Evolutionary conservation across 805 yeast genomes (phyloP), one percentile per base, ranked within the genome.

Genomic region (Yamadazyma kitorensis): DNA sequence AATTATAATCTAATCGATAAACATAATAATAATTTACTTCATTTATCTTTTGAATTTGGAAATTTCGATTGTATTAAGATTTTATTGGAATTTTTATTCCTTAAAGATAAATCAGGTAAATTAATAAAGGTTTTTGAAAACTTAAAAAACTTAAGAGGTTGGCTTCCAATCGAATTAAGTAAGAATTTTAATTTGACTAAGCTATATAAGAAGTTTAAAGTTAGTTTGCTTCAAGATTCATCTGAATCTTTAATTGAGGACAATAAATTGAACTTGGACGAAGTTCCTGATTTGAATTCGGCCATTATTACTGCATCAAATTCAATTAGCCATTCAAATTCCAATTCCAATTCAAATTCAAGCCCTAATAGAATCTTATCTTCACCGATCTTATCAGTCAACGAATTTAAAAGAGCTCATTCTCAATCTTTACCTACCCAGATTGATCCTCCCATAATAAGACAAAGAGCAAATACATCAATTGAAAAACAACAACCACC

Each of bases 1-100:
- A 57, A 63, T 30, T 59, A 58, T 55, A 29, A 37, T 5, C 12
- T 43, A 3, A 34, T 43, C 12, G 72, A 67, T 35, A 33, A 21
- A 2, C 45, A 59, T 27, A 68, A 68, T 3, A 62, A 64, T 41
- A 62, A 64, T 23, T 52, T 66, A 27, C 48, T 67, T 14, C 73
- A 67, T 37, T 37, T 63, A 23, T 57, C 66, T 33, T 62, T 66
- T 41, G 64, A 65, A 33, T 56, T 53, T 41, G 68, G 66, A 17
- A 49, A 52, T 26, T 41, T 52, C 24, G 54, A 45, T 5, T 64
- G 71, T 33, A 45, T 63, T 14, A 49, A 51, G 33, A 60, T 49
- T 13, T 40, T 43, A n/a, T n/a, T 40, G 1, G 34, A 35, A 15
- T 28, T 27, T 17, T 22, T 43, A 20, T 32, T 38, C 21, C 24